phyloP scores from a whole-genome alignment of 2,329 filamentous ascomycete species.

The Aspergillus persii region DNA sequence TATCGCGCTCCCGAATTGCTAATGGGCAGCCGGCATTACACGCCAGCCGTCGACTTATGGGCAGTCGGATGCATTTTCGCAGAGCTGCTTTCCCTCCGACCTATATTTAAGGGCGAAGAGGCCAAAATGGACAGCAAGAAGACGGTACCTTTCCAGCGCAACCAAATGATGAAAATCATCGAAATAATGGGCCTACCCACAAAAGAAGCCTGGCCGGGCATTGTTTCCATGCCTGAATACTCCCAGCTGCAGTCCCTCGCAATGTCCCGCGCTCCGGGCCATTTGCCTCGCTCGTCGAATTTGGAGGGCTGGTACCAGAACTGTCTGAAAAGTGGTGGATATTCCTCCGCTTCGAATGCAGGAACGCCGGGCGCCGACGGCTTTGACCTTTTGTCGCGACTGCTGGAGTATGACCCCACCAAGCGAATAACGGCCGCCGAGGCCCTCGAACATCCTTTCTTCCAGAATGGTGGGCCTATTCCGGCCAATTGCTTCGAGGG shows the following conservation, averaged over 20 bases:
- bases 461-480: conserved; percentile 66
- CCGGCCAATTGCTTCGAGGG: conserved; percentile 88
- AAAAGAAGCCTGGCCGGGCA: conserved; percentile 82
- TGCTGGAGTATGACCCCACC: conserved; percentile 90
- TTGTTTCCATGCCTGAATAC: conserved; percentile 85
- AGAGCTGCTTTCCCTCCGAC: conserved; percentile 81
- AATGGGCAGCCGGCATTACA: conserved; percentile 92
- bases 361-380: conserved; percentile 71
- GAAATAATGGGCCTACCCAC: conserved; percentile 91
- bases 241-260: conserved; percentile 60
- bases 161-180: conserved; percentile 98
- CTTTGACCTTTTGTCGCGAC: conserved; percentile 73
- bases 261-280: conserved; percentile 44
- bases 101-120: conserved; percentile 98
- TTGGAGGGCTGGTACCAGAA: conserved; percentile 80
- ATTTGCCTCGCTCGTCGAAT: conserved; percentile 53
- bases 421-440: conserved; percentile 83
- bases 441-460: conserved; percentile 89
- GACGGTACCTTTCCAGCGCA: conserved; percentile 92
- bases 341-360: conserved; percentile 47
- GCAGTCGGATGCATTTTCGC: conserved; percentile 97
- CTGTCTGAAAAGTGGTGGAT: conserved; percentile 61
- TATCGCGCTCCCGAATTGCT: conserved; percentile 94
- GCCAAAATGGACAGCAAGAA: conserved; percentile 99
- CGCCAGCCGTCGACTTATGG: conserved; percentile 95